Percentiles rank a stretch among this genome's conserved stretches.
Conservation (phyloP, 495 filamentous ascomycete species). For the Hypoxylon crocopeplum region DNA sequence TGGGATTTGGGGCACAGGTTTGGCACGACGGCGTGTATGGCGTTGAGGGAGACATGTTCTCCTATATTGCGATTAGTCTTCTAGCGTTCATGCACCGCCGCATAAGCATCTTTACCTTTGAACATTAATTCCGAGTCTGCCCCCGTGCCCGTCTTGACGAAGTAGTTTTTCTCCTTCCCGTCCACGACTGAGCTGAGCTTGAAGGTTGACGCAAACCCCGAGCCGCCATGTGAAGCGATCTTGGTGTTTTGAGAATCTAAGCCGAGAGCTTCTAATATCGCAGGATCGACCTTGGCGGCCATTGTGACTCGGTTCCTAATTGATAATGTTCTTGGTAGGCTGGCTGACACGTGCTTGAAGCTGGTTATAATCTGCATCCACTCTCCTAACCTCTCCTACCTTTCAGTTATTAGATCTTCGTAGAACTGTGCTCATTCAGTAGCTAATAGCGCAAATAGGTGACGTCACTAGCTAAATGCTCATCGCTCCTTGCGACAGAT, state of each 20-base stretch:
- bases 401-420: neutral
- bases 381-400: neutral
- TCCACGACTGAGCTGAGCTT: conserved; percentile 64
- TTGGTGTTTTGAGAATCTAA: conserved; percentile 66
- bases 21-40: conserved; percentile 73
- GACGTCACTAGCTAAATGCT: conserved; percentile 21
- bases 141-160: conserved; percentile 80
- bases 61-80: conserved; percentile 47
- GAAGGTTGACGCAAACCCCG: conserved; percentile 76
- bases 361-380: conserved; percentile 1
- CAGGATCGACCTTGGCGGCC: conserved; percentile 57
- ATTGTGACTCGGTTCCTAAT: conserved; percentile 31
- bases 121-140: conserved; percentile 78
- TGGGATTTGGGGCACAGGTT: conserved; percentile 75
- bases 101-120: conserved; percentile 47
- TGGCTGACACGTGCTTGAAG: neutral
- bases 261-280: conserved; percentile 69
- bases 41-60: conserved; percentile 84
- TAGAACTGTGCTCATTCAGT: neutral
- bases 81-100: neutral
- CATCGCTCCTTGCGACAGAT: neutral
- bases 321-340: neutral
- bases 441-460: neutral
- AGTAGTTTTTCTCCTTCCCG: conserved; percentile 68
- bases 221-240: conserved; percentile 69